Base-by-base conservation (phyloP, 2,329 filamentous ascomycete species). In the Apiospora hydei region DNA sequence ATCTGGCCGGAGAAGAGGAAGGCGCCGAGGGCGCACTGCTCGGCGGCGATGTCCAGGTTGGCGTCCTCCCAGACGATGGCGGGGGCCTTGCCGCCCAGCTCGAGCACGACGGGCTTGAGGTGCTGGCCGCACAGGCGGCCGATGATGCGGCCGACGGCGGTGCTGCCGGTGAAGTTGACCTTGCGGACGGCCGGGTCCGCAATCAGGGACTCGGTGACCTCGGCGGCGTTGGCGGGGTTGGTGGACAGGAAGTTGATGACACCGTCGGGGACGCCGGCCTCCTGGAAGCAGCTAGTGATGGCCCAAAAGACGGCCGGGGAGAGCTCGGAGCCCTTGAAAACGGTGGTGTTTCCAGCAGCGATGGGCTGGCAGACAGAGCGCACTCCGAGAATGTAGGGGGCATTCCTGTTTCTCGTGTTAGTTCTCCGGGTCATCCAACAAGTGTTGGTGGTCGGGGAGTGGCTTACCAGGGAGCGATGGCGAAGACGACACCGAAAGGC, bases 111-210 rank as follows among this genome's bases (percentile, higher is more conserved):
- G 0, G 91, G 91, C 83, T 94, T 94, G 68, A 93, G 84, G 78
- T 89, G 83, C 77, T 90, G 89, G 21, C 91, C 91, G 0, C 91
- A 90, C 41, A 87, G 85, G 18, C 84, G 83, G 2, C 89, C 90
- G 73, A 94, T 88, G 77, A 92, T 90, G 30, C 87, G 85, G 14
- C 92, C 92, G 0, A 93, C 88, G 1, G 83, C 81, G 0, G 91
- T 91, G 73, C 88, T 90, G 43, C 92, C 92, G 0, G 92, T 94
- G 79, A 93, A 94, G 81, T 91, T 93, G 76, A 93, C 82, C 80
- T 93, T 93, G 79, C 88, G 89, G 53, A 94, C 83, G 0, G 83
- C 84, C 0, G 88, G 87, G 76, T 92, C 85, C 70, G 88, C 87
- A 73, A 94, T 90, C 44, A 93, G 79, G 2, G 87, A 84, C 67